These are phyloP conservation scores for Cylindrodendrum hubeiense DNA, from an alignment of 2,329 filamentous ascomycete species.

Conservation along the genomic window DNA sequence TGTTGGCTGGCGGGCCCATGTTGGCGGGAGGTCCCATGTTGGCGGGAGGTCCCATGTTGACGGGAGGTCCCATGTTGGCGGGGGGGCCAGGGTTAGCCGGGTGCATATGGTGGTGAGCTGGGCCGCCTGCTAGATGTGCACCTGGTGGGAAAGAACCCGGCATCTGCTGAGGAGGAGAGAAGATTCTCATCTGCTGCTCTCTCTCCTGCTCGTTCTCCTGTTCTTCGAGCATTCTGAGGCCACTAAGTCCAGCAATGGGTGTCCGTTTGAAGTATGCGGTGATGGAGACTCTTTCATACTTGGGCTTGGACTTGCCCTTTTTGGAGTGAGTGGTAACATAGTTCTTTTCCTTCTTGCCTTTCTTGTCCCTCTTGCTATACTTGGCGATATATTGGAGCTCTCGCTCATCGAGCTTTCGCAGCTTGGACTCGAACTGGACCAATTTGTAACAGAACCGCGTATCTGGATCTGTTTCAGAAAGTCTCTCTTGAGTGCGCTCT, in stretches of 20 bases:
- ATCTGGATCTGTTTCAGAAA: slow-evolving; percentile 53
- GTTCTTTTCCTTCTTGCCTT: slow-evolving; percentile 37
- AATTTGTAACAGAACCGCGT: slow-evolving; percentile 55
- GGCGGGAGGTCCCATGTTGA: neutral
- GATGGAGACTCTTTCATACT: slow-evolving; percentile 55
- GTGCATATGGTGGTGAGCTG: neutral
- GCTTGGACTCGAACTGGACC: slow-evolving; percentile 58
- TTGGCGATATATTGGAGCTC: slow-evolving; percentile 27
- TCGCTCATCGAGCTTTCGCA: slow-evolving; percentile 43
- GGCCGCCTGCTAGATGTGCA: neutral
- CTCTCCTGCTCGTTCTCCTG: too few species aligned
- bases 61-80: neutral
- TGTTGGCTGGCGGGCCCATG: too few species aligned
- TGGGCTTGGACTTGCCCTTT: slow-evolving; percentile 45
- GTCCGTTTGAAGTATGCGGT: slow-evolving; percentile 60
- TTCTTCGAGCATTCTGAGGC: slow-evolving; percentile 44
- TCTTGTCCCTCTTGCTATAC: slow-evolving; percentile 32
- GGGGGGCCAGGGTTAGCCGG: neutral
- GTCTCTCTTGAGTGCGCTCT: slow-evolving; percentile 51
- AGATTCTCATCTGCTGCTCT: slow-evolving; percentile 17
- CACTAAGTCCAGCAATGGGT: slow-evolving; percentile 50
- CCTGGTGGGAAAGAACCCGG: neutral
- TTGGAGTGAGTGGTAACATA: slow-evolving; percentile 21
- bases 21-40: neutral
- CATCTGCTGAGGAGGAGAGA: slow-evolving; percentile 6